phyloP scores from a whole-genome alignment of 2,329 filamentous ascomycete genomes.

The Fusarium denticulatum region DNA sequence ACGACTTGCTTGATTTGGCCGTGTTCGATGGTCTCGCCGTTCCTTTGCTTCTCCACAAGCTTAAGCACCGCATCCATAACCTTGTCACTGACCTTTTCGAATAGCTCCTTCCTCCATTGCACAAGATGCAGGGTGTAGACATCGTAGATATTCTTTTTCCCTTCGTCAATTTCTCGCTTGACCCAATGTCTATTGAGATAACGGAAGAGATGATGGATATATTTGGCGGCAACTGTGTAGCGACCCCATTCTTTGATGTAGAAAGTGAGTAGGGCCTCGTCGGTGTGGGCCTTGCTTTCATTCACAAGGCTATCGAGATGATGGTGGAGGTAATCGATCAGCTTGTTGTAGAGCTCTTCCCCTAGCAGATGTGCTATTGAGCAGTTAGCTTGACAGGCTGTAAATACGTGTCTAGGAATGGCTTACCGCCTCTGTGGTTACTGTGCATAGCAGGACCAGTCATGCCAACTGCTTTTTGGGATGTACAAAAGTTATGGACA shows the following conservation, averaged over 20 bases:
- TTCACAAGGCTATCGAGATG: conserved; percentile 79
- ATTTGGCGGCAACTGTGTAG: conserved; percentile 95
- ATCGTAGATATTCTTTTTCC: conserved; percentile 97
- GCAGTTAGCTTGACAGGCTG: conserved; percentile 22
- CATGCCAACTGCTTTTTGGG: conserved; percentile 87
- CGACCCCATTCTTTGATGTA: conserved; percentile 98
- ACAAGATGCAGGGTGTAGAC: conserved; percentile 97
- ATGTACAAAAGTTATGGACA: conserved; percentile 99
- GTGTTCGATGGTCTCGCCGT: conserved; percentile 97
- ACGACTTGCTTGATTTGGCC: conserved; percentile 97
- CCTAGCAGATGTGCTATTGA: conserved; percentile 85
- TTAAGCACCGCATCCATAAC: conserved; percentile 97
- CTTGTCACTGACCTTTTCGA: conserved; percentile 81
- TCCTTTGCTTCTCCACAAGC: conserved; percentile 95
- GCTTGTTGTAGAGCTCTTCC: conserved; percentile 93
- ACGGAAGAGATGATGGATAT: conserved; percentile 95
- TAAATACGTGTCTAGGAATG: not conserved
- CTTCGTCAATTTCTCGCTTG: conserved; percentile 97
- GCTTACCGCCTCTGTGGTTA: conserved; percentile 69
- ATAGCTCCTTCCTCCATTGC: conserved; percentile 93
- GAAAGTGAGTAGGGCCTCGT: conserved; percentile 89
- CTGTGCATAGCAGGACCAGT: conserved; percentile 53
- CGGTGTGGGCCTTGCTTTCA: conserved; percentile 80
- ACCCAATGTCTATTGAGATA: conserved; percentile 99
- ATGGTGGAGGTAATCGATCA: conserved; percentile 83